Evolutionary conservation across 768 basidiomycete species (phyloP), one percentile per base, ranked within the genome.

Genomic region (Agrocybe chaxingu): DNA sequence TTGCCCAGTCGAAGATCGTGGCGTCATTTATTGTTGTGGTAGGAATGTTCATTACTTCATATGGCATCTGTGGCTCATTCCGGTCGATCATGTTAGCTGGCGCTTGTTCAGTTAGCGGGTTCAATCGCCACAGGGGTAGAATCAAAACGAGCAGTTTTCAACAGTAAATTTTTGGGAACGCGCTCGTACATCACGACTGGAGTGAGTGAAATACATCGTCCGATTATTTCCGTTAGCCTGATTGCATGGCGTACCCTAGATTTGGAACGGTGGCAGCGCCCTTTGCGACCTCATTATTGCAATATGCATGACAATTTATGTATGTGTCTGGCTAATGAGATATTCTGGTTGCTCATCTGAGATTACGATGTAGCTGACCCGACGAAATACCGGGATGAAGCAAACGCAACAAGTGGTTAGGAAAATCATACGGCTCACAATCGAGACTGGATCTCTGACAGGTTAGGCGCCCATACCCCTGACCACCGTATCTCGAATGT

Each of bases 251-350:
- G 2, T 37, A 11, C 8, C 38, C 19, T 37, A 52, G 51, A 52
- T 52, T 38, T 52, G 51, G 51, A 52, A 52, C 18, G 51, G 51
- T 3, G 51, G 51, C 6, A 52, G 51, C 39, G 45, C 46, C 13
- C 31, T 52, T 9, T 52, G 51, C 12, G 51, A 52, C 47, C 16
- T 42, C 7, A 52, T 48, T 32, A 52, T 52, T 32, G 51, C 51
- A 7, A 36, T 52, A 11, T 52, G 45, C 41, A 52, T 52, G 51
- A 52, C 46, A 24, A 12, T 47, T 11, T 52, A 52, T 29, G 51
- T 48, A 37, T 37, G 40, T 24, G 50, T 24, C 13, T 31, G n/a
- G n/a, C 34, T 39, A 33, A 43, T 46, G 3, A 18, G 18, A 36
- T 10, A 8, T 16, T 4, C 3, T 19, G 7, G n/a, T 7, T 9